These are phyloP conservation scores for Botrytis medusae DNA, from an alignment of 2,329 filamentous ascomycete species.

Conservation along the genomic window DNA sequence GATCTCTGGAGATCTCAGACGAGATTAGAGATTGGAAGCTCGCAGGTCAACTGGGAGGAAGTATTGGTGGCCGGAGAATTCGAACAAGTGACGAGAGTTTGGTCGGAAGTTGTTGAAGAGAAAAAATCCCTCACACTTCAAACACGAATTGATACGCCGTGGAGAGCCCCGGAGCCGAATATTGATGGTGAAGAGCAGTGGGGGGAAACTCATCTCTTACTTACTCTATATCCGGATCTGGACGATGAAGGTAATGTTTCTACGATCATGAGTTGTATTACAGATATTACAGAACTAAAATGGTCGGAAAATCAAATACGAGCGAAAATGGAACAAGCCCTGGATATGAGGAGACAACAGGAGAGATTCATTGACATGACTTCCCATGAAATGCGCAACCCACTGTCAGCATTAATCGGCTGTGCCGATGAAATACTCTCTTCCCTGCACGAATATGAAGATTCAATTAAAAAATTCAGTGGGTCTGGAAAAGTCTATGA, in stretches of 20 bases:
- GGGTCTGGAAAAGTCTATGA: conserved; percentile 41
- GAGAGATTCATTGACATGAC: conserved; percentile 79
- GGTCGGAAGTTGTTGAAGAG: conserved; percentile 15
- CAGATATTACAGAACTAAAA: conserved; percentile 83
- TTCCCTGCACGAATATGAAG: conserved; percentile 57
- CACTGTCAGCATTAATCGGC: conserved; percentile 70
- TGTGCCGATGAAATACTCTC: conserved; percentile 58
- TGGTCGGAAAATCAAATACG: conserved; percentile 44
- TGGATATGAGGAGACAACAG: conserved; percentile 65
- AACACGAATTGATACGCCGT: background rate
- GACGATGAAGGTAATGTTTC: conserved; percentile 62
- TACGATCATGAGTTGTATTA: conserved; percentile 75
- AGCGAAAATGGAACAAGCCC: conserved; percentile 50
- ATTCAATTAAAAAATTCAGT: conserved; percentile 56
- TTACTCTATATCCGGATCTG: conserved; percentile 55
- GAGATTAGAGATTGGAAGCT: conserved; percentile 21
- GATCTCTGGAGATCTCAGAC: conserved; percentile 24
- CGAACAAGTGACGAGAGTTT: background rate
- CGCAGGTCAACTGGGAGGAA: conserved; percentile 2
- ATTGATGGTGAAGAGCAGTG: conserved; percentile 9
- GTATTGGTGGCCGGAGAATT: conserved; percentile 16
- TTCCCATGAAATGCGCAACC: conserved; percentile 72
- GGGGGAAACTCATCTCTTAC: conserved; percentile 3
- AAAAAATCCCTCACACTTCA: conserved; percentile 6
- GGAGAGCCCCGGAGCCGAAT: conserved; percentile 7